Conservation (phyloP, 1,139 yeast species). For the Cylindricascospora bacillispora region DNA sequence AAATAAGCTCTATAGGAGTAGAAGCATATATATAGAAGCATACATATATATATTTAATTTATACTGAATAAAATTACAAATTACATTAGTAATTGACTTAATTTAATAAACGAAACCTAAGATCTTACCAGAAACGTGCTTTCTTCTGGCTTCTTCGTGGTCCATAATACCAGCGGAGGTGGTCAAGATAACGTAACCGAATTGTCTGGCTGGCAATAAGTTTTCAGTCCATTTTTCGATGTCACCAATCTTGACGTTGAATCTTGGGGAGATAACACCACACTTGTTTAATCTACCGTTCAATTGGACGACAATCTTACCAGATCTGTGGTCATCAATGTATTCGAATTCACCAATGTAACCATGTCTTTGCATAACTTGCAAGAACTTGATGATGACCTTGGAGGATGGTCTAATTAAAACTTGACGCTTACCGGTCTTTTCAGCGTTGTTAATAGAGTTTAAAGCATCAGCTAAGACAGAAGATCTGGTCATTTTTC, state of each 20-base stretch:
- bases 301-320: constrained; percentile 91
- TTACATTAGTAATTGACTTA: too few relatives aligned
- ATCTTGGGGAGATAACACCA: constrained; percentile 98
- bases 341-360: constrained; percentile 99
- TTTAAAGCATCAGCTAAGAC: constrained; percentile 98
- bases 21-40: too few relatives aligned
- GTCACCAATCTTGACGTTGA: constrained; percentile 86
- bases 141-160: constrained; percentile 99
- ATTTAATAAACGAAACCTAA: constrained; percentile 95
- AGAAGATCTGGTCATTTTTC: constrained; percentile 99
- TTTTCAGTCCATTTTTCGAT: constrained; percentile 97
- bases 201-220: constrained; percentile 97
- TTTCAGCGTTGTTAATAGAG: constrained; percentile 98
- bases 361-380: constrained; percentile 98
- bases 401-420: constrained; percentile 97
- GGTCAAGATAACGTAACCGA: constrained; percentile 92
- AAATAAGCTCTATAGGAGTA: too few relatives aligned
- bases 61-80: too few relatives aligned
- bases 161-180: constrained; percentile 99
- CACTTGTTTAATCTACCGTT: constrained; percentile 98
- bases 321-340: constrained; percentile 98
- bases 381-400: constrained; percentile 92
- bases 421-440: constrained; percentile 99
- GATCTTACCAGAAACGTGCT: constrained; percentile 97
- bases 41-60: too few relatives aligned